These are phyloP conservation scores for Claviceps lovelessii DNA, from an alignment of 2,329 filamentous ascomycete genomes.

Conservation along the genomic window DNA sequence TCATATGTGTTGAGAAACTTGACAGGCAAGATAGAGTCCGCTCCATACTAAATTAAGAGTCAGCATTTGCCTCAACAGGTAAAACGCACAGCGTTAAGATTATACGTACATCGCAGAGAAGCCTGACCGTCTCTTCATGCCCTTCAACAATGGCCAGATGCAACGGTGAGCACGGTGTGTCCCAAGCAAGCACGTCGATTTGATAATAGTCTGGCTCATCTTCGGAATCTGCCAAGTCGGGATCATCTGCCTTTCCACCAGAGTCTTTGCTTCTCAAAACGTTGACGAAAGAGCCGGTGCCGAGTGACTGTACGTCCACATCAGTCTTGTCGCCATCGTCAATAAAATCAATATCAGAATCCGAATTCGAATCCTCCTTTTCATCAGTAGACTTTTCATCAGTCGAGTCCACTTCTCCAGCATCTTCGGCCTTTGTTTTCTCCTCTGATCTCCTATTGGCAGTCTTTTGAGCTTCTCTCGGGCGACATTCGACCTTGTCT, in stretches of 20 bases:
- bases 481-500: conserved; percentile 8
- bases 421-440: conserved; percentile 2
- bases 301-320: conserved; percentile 35
- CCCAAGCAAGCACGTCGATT: conserved; percentile 68
- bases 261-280: conserved; percentile 33
- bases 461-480: conserved; percentile 1
- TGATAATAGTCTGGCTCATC: conserved; percentile 69
- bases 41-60: conserved; percentile 46
- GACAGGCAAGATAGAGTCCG: conserved; percentile 61
- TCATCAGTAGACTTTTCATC: conserved; percentile 4
- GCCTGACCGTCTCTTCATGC: conserved; percentile 52
- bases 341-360: conserved; percentile 31
- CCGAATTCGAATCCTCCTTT: conserved; percentile 10
- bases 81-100: not conserved
- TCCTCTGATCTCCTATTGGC: not conserved
- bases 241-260: conserved; percentile 18
- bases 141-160: conserved; percentile 68
- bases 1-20: conserved; percentile 41
- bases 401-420: not conserved
- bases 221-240: conserved; percentile 38
- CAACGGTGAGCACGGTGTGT: conserved; percentile 56
- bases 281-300: conserved; percentile 64
- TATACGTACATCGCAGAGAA: conserved; percentile 44
- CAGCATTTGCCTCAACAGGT: not conserved
- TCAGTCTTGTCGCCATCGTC: conserved; percentile 34